These are phyloP conservation scores for Abrus pulchellus DNA, from an alignment of 306 rosid genomes.

Conservation along the genomic window DNA sequence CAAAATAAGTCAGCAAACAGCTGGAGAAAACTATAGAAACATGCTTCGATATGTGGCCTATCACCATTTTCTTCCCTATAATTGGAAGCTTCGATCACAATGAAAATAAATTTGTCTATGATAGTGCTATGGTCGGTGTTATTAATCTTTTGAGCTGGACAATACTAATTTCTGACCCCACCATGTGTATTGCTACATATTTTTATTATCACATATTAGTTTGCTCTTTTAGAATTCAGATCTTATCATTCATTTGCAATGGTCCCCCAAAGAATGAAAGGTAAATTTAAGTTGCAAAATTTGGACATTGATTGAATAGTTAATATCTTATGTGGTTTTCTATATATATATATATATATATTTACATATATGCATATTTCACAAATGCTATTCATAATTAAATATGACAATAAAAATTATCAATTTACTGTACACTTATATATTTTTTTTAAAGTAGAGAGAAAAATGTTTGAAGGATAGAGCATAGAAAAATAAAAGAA, in stretches of 20 bases:
- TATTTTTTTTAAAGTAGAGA: too few relatives aligned
- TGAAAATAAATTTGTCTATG: slow-evolving; percentile 20
- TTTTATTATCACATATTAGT: neutral
- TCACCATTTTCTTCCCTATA: slow-evolving; percentile 25
- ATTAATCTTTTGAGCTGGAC: slow-evolving; percentile 59
- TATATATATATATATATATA: too few relatives aligned
- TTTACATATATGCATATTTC: too few relatives aligned
- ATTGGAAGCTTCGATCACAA: slow-evolving; percentile 38
- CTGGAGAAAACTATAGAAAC: neutral
- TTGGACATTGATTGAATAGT: too few relatives aligned
- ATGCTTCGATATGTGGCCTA: neutral
- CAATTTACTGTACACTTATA: too few relatives aligned
- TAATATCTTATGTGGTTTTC: too few relatives aligned
- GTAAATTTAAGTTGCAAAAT: too few relatives aligned
- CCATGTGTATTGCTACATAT: slow-evolving; percentile 54
- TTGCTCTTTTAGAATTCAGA: neutral
- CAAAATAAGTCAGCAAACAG: neutral
- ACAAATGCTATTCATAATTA: too few relatives aligned
- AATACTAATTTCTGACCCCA: slow-evolving; percentile 52
- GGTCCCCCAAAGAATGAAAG: neutral
- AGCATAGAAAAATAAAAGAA: too few relatives aligned
- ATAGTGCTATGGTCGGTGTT: slow-evolving; percentile 23
- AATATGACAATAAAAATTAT: too few relatives aligned
- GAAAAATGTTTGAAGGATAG: too few relatives aligned
- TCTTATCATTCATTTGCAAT: neutral